Evolutionary conservation across 192 early-diverging fungal species (phyloP).

Genomic region (Linnemannia hyalina): DNA sequence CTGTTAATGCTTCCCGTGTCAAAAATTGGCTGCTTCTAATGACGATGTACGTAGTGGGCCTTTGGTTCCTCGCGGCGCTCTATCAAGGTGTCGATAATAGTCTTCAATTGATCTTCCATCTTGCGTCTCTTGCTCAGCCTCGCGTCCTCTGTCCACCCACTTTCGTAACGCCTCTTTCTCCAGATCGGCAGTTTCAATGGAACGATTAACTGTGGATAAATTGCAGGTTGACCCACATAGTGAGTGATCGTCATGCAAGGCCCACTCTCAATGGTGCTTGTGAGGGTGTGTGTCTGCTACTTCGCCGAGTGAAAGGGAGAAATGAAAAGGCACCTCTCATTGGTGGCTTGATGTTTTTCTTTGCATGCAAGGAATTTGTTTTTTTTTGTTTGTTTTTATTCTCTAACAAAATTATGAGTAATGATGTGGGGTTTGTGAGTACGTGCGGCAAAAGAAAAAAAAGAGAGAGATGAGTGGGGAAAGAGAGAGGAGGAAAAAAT

Average conservation of each 20-base stretch:
- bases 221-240: neutral
- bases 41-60: too few species aligned
- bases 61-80: too few species aligned
- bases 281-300: neutral
- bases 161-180: neutral
- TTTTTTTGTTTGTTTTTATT: conserved; percentile 8
- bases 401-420: neutral
- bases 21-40: too few species aligned
- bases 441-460: neutral
- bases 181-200: neutral
- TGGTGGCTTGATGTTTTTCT: neutral
- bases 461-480: conserved; percentile 10
- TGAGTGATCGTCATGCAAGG: neutral
- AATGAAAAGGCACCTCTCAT: neutral
- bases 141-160: neutral
- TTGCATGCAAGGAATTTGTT: neutral
- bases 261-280: neutral
- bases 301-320: neutral
- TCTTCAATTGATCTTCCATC: too few species aligned
- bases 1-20: too few species aligned
- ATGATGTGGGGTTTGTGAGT: neutral
- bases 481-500: conserved; percentile 21
- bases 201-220: neutral
- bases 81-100: too few species aligned
- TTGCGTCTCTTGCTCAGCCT: too few species aligned